phyloP scores from a whole-genome alignment of 2,329 filamentous ascomycete species.

The Aureobasidium pullulans region DNA sequence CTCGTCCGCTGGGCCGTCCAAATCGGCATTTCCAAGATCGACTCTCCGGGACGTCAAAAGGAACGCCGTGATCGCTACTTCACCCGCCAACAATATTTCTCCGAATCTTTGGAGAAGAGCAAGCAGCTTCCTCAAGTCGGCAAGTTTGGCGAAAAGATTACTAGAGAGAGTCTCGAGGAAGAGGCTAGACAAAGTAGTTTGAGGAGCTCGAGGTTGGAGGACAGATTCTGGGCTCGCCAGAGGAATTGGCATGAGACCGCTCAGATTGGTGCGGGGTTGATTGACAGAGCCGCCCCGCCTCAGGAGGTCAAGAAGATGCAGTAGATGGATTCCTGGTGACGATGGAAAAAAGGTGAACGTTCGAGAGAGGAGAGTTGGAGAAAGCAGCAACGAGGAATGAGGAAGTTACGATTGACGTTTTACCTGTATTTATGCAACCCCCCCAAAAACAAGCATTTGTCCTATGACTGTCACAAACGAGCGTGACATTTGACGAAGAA shows the following conservation, averaged over 20 bases:
- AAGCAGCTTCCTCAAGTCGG: slow-evolving; percentile 40
- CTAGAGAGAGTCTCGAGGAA: slow-evolving; percentile 56
- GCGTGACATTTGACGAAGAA: too few relatives aligned
- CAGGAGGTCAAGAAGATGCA: slow-evolving; percentile 17
- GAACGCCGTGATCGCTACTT: slow-evolving; percentile 74
- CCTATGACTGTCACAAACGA: too few relatives aligned
- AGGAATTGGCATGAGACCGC: slow-evolving; percentile 44
- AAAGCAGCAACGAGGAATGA: too few relatives aligned
- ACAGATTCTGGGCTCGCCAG: slow-evolving; percentile 48
- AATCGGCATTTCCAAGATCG: slow-evolving; percentile 67
- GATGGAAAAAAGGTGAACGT: too few relatives aligned
- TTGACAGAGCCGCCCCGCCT: slow-evolving; percentile 31
- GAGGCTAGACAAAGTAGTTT: slow-evolving; percentile 38
- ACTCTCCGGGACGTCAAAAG: slow-evolving; percentile 78
- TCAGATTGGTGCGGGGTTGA: slow-evolving; percentile 43
- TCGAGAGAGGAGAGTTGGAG: too few relatives aligned
- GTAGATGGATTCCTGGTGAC: neutral
- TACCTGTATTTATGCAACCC: too few relatives aligned
- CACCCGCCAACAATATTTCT: slow-evolving; percentile 70
- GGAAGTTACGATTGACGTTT: too few relatives aligned
- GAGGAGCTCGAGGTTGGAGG: slow-evolving; percentile 34
- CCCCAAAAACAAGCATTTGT: too few relatives aligned
- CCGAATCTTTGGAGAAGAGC: slow-evolving; percentile 60
- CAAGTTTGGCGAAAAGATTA: slow-evolving; percentile 52
- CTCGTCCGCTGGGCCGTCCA: slow-evolving; percentile 64